phyloP scores from a whole-genome alignment of 2,329 filamentous ascomycete species.

The Fusarium tanahbumbuense region DNA sequence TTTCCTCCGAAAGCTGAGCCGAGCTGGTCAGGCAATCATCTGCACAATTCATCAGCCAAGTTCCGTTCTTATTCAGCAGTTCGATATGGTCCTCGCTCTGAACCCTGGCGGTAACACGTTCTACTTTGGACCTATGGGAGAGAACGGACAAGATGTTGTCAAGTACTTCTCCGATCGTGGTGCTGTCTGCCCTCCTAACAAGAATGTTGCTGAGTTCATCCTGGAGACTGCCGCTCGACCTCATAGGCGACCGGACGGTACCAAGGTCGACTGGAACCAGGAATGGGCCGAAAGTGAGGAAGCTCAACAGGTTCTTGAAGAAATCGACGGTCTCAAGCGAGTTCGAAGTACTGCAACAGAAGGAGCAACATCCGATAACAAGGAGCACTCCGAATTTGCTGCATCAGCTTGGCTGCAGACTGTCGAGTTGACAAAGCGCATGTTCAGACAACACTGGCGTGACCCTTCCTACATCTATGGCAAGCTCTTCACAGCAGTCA shows the following conservation, averaged over 20 bases:
- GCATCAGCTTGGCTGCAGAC: slow-evolving; percentile 73
- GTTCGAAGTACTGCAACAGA: slow-evolving; percentile 32
- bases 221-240: slow-evolving; percentile 58
- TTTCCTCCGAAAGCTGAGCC: slow-evolving; percentile 68
- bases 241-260: slow-evolving; percentile 50
- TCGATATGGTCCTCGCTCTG: slow-evolving; percentile 65
- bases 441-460: slow-evolving; percentile 80
- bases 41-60: slow-evolving; percentile 70
- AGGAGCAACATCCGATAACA: slow-evolving; percentile 7
- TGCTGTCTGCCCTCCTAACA: slow-evolving; percentile 69
- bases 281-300: slow-evolving; percentile 77
- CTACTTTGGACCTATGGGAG: slow-evolving; percentile 66
- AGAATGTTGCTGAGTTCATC: slow-evolving; percentile 63
- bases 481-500: slow-evolving; percentile 77
- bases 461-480: slow-evolving; percentile 81
- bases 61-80: slow-evolving; percentile 64
- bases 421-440: slow-evolving; percentile 73
- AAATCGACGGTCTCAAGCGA: slow-evolving; percentile 62
- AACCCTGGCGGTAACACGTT: slow-evolving; percentile 63
- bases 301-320: slow-evolving; percentile 66
- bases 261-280: slow-evolving; percentile 75
- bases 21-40: slow-evolving; percentile 67
- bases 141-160: slow-evolving; percentile 58
- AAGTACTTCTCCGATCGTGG: slow-evolving; percentile 70
- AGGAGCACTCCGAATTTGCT: slow-evolving; percentile 67